Conservation (phyloP, 305 asterid genomes). For the Fraxinus paxiana region DNA sequence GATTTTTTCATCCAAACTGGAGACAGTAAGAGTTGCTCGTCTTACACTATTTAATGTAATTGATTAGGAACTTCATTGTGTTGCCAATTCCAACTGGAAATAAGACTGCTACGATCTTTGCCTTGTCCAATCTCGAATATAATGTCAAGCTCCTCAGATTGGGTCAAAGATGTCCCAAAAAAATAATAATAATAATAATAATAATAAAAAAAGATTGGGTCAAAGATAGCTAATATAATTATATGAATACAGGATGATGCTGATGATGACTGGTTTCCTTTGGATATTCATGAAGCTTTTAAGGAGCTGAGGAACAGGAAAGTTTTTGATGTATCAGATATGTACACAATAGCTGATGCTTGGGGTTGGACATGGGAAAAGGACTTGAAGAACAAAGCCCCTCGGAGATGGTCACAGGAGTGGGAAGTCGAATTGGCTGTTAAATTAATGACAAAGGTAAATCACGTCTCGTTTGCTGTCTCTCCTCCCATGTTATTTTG, state of each 20-base stretch:
- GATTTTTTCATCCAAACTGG: background rate
- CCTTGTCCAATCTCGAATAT: background rate
- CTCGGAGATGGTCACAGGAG: slow-evolving; percentile 93
- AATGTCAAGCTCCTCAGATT: slow-evolving; percentile 4
- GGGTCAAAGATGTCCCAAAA: slow-evolving; percentile 3
- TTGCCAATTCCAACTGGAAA: background rate
- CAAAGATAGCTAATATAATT: background rate
- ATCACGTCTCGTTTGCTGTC: slow-evolving; percentile 10
- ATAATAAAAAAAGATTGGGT: too few relatives aligned
- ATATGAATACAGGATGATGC: slow-evolving; percentile 59
- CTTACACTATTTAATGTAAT: background rate
- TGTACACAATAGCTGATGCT: slow-evolving; percentile 94
- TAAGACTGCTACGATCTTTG: background rate
- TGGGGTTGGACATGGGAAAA: slow-evolving; percentile 99
- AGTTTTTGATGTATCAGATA: slow-evolving; percentile 78
- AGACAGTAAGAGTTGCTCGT: background rate
- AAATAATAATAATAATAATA: background rate
- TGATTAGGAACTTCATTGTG: background rate
- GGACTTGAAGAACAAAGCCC: slow-evolving; percentile 76
- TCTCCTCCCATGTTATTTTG: slow-evolving; percentile 6
- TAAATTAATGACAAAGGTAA: slow-evolving; percentile 73
- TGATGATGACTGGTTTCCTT: slow-evolving; percentile 94
- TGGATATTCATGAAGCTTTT: slow-evolving; percentile 77
- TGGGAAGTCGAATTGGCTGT: slow-evolving; percentile 96
- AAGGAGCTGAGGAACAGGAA: slow-evolving; percentile 76